Evolutionary conservation across 202 grass and related monocot species (phyloP), one percentile per base, ranked within the genome.

Genomic region (Schoenoplectus tabernaemontani): DNA sequence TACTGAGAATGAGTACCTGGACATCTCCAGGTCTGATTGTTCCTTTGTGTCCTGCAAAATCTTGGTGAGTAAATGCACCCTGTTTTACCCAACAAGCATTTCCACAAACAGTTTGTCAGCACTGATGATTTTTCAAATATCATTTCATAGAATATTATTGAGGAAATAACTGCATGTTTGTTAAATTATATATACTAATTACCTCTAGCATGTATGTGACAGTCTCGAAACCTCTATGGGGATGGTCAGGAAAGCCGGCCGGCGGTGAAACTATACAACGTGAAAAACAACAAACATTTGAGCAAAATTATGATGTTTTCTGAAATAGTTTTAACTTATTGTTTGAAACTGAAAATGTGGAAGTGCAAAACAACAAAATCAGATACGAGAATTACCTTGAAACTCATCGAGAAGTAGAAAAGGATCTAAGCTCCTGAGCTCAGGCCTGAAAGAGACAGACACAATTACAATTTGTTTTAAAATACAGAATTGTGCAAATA

Each of bases 151-250:
- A 43, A 68, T 30, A 7, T 8, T 69, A 73, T 3, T 36, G 1
- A 53, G 4, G 4, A 75, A 20, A 66, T 7, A 78, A 15, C 38
- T 3, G 30, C 9, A 48, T 3, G 30, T 5, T 17, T 33, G 12
- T 12, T 11, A 37, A 4, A 10, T 36, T 11, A n/a, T 63, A 16
- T 12, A 3, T 48, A 64, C 1, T 0, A 28, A 74, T 51, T 59
- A 93, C 93, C 28, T 97, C 82, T 16, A 92, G 84, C 94, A 97
- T 97, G 86, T 97, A 97, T 61, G 94, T 93, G 8, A 97, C 89
- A 9, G 94, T 91, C 82, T 97, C 94, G 44, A 97, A 97, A 59
- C 94, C 91, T 82, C 91, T 82, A 77, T 97, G 91, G 0, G 94
- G 95, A 47, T 97, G 95, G 23, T 94, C 91, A 9, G 95, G 95